Evolutionary conservation across 768 basidiomycete species (phyloP), one percentile per base, ranked within the genome.

Genomic region (Rhizopogon rudus): DNA sequence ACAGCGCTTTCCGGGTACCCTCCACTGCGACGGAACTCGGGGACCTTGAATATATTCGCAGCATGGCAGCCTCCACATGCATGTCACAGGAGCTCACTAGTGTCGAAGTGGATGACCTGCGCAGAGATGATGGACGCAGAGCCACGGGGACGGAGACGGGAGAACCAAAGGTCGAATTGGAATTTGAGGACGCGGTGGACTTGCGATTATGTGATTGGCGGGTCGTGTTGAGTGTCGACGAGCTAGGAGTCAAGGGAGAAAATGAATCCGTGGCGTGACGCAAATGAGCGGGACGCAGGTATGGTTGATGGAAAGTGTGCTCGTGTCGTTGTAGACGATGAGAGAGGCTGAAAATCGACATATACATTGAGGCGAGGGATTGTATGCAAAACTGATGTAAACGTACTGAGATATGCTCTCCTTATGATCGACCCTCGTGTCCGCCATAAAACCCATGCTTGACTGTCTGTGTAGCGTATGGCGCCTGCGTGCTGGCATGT

Each of bases 401-500:
- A 39, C 82, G 52, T 70, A 91, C 89, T 82, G 79, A 54, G 78
- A 75, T 64, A 90, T 83, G 51, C 75, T 75, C 51, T 82, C 77
- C 53, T 76, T 81, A 48, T 53, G 58, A 46, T 71, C 65, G 40
- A 72, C 74, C 51, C 77, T 76, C 31, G 77, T 68, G 10, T 67
- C 69, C 56, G 79, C 81, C 71, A 93, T 82, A 60, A 91, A 91
- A 65, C 93, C 91, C 91, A 92, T 92, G 67, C 88, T 90, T 22
- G 88, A 89, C 73, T 90, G 88, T 55, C 87, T 78, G 70, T 89
- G 88, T 25, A 91, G 73, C 16, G 84, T 84, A 16, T 70, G 68
- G 33, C 84, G 80, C 53, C 75, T 76, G 37, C 67, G 70, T 48
- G 48, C 61, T 37, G 67, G 80, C 73, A 77, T 76, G 65, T 79